phyloP scores from a whole-genome alignment of 1,139 yeast species.

The Oligophagozyma castellii region DNA sequence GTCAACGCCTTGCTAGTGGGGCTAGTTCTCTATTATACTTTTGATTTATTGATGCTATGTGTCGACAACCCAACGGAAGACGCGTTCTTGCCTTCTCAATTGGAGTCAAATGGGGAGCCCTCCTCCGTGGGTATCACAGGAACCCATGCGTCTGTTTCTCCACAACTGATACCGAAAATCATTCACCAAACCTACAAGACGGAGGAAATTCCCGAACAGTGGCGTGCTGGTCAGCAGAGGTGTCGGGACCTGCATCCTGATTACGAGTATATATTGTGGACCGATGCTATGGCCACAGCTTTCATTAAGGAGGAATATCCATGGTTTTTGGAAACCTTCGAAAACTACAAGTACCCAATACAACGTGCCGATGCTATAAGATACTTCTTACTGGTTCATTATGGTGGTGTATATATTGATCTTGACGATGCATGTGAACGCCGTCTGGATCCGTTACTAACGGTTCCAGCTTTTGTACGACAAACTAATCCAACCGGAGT shows the following conservation, averaged over 20 bases:
- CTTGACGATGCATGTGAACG: constrained; percentile 81
- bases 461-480: constrained; percentile 75
- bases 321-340: constrained; percentile 77
- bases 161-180: constrained; percentile 64
- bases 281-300: constrained; percentile 69
- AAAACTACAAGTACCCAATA: constrained; percentile 64
- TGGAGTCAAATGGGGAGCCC: constrained; percentile 30
- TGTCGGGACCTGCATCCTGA: constrained; percentile 76
- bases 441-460: constrained; percentile 63
- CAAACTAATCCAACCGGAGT: constrained; percentile 84
- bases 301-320: constrained; percentile 69
- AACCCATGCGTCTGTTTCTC: constrained; percentile 22
- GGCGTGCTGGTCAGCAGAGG: constrained; percentile 66
- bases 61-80: constrained; percentile 59
- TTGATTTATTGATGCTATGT: constrained; percentile 62
- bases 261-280: constrained; percentile 80
- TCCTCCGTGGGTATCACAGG: constrained; percentile 6
- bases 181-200: constrained; percentile 89
- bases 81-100: constrained; percentile 46
- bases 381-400: constrained; percentile 68
- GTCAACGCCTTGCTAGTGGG: constrained; percentile 44
- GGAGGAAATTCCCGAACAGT: constrained; percentile 57
- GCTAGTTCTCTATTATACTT: constrained; percentile 50
- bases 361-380: constrained; percentile 87
- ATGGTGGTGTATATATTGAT: constrained; percentile 84